Conservation (phyloP, 768 basidiomycete species). For the Leccinellum albellum region DNA sequence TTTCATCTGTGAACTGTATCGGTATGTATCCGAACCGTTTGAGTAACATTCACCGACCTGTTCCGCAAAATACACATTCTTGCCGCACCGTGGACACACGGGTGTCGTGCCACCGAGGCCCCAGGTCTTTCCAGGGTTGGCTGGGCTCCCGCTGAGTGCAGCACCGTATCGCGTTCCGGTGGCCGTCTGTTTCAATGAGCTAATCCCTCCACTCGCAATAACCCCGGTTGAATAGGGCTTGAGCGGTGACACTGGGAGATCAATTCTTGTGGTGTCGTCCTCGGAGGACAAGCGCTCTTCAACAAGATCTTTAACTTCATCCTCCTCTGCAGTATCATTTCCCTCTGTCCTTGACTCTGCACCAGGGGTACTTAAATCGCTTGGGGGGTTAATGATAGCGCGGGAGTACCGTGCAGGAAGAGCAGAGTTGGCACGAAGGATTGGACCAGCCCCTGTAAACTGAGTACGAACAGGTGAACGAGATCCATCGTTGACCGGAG, state of each 20-base stretch:
- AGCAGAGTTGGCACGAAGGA: constrained; percentile 39
- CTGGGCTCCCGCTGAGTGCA: constrained; percentile 44
- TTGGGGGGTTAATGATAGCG: constrained; percentile 11
- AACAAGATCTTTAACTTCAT: constrained; percentile 28
- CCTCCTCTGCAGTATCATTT: constrained; percentile 24
- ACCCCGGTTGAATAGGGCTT: constrained; percentile 25
- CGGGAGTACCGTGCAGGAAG: constrained; percentile 38
- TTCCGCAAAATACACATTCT: constrained; percentile 84
- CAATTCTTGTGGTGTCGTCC: constrained; percentile 38
- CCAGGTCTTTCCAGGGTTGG: constrained; percentile 46
- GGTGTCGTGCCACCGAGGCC: constrained; percentile 51
- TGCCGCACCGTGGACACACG: constrained; percentile 61
- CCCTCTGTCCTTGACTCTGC: constrained; percentile 18
- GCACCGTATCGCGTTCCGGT: constrained; percentile 70
- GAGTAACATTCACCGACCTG: constrained; percentile 44
- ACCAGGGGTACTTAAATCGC: constrained; percentile 6
- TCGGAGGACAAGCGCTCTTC: constrained; percentile 24
- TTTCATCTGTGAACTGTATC: constrained; percentile 51
- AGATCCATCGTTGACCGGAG: constrained; percentile 13
- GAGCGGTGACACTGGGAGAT: constrained; percentile 20
- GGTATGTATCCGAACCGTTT: not conserved
- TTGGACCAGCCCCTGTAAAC: constrained; percentile 28
- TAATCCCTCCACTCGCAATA: constrained; percentile 4
- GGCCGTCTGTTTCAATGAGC: constrained; percentile 38
- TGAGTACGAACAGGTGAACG: constrained; percentile 27